Conservation (phyloP, 306 rosid genomes). For the Rosa lucieae region DNA sequence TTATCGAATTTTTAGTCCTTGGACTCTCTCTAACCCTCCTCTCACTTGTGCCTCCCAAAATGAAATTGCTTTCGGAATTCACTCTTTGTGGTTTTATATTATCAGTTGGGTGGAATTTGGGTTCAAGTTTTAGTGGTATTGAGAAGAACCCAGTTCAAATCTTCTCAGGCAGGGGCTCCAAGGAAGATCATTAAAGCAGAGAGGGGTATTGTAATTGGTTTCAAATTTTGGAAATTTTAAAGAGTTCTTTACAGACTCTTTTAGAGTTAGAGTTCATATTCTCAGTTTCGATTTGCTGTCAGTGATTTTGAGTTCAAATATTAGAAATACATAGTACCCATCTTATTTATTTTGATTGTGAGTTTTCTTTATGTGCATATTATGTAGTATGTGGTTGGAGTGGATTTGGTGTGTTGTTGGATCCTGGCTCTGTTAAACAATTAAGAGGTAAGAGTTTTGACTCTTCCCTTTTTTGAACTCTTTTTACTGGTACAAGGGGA, state of each 20-base stretch:
- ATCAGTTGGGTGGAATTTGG: too few relatives aligned
- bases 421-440: slow-evolving; percentile 1
- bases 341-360: neutral
- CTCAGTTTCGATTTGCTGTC: slow-evolving; percentile 19
- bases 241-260: slow-evolving; percentile 1
- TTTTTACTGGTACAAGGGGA: neutral
- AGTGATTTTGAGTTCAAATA: neutral
- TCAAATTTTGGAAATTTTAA: slow-evolving; percentile 5
- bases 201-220: slow-evolving; percentile 4
- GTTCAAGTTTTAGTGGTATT: neutral
- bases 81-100: too few relatives aligned
- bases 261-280: neutral
- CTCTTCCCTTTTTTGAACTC: neutral
- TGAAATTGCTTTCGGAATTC: too few relatives aligned
- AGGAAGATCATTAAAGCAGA: neutral
- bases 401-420: too few relatives aligned
- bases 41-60: too few relatives aligned
- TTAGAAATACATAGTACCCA: neutral
- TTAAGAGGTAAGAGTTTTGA: neutral
- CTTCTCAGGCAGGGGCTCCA: neutral
- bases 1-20: too few relatives aligned
- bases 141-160: slow-evolving; percentile 2
- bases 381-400: neutral
- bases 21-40: too few relatives aligned
- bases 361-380: slow-evolving; percentile 3